Conservation (phyloP, 2,329 filamentous ascomycete genomes). For the Arthroderma sp. region DNA sequence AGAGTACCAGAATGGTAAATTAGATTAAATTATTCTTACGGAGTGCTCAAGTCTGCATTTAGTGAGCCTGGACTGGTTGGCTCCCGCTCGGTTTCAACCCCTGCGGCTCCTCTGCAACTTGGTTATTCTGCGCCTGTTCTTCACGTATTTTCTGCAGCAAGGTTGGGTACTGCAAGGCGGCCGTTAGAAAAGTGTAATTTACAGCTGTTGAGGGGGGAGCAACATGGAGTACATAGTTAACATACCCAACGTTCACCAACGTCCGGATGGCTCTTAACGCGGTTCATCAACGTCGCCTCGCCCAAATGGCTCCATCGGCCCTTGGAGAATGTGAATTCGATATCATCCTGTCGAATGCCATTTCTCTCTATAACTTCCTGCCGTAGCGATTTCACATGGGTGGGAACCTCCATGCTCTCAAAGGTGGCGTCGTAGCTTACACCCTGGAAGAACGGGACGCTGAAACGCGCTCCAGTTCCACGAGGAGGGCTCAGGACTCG, state of each 20-base stretch:
- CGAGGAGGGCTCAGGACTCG: conserved; percentile 61
- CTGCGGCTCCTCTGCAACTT: conserved; percentile 8
- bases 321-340: conserved; percentile 73
- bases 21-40: background rate
- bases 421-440: conserved; percentile 68
- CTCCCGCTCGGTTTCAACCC: conserved; percentile 1
- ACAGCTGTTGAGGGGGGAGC: conserved; percentile 1
- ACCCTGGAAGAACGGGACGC: conserved; percentile 79
- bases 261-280: conserved; percentile 76
- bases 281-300: conserved; percentile 71
- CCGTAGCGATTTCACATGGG: conserved; percentile 49
- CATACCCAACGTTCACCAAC: conserved; percentile 61
- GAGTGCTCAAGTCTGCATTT: background rate
- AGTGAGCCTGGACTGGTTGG: conserved; percentile 6
- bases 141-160: conserved; percentile 40
- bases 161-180: conserved; percentile 44
- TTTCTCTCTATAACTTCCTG: conserved; percentile 43
- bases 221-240: conserved; percentile 6
- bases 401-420: conserved; percentile 59
- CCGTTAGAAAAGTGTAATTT: no score
- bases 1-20: background rate
- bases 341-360: conserved; percentile 52
- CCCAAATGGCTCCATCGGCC: conserved; percentile 56
- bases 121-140: conserved; percentile 36
- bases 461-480: conserved; percentile 60